Conservation (phyloP, 306 rosid genomes). For the Quercus alba region DNA sequence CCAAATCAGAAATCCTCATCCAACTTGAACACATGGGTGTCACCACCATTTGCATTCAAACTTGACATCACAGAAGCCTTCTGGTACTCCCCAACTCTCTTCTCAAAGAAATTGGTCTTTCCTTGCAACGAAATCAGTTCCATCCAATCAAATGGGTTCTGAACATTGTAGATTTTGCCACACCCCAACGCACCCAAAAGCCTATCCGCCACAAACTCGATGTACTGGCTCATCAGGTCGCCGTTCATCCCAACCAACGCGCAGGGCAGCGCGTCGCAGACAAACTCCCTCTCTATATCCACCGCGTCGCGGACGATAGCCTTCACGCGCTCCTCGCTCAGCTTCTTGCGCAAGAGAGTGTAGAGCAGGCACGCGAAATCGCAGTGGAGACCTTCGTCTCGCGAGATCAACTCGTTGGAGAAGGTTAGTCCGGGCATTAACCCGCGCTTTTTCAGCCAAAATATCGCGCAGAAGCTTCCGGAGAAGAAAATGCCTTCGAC, state of each 20-base stretch:
- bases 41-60: conserved; percentile 48
- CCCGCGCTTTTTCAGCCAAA: conserved; percentile 90
- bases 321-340: conserved; percentile 57
- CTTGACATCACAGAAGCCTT: conserved; percentile 80
- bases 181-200: conserved; percentile 60
- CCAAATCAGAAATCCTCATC: conserved; percentile 57
- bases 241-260: conserved; percentile 84
- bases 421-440: conserved; percentile 79
- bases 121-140: conserved; percentile 90
- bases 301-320: conserved; percentile 59
- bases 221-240: conserved; percentile 68
- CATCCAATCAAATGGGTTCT: conserved; percentile 95
- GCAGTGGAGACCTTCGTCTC: conserved; percentile 82
- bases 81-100: conserved; percentile 85
- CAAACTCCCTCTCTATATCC: conserved; percentile 72
- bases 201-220: conserved; percentile 83
- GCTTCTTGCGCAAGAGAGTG: conserved; percentile 41
- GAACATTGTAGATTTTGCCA: conserved; percentile 51
- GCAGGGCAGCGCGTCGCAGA: conserved; percentile 82
- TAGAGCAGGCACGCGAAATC: conserved; percentile 78
- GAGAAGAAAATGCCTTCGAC: conserved; percentile 92
- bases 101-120: conserved; percentile 85
- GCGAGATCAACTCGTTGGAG: conserved; percentile 81
- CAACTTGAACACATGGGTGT: conserved; percentile 52
- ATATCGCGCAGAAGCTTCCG: conserved; percentile 78